Base-by-base conservation (phyloP, 768 basidiomycete species). In the Podaxis rugospora region DNA sequence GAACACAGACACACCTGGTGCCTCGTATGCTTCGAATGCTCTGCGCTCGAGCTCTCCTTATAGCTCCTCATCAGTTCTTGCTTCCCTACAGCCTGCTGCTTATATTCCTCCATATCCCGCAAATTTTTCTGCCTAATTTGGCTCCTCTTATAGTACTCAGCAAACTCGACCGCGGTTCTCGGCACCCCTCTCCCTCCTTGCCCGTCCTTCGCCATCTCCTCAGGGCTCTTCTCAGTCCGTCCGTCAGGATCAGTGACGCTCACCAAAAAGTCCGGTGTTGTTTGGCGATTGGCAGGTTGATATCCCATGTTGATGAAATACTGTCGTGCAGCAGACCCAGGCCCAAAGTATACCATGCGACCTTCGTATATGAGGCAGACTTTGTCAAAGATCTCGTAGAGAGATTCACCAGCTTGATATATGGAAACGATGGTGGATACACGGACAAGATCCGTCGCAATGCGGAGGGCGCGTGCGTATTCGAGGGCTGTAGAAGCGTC, bases 251-350 rank as follows among this genome's bases (percentile, higher is more conserved):
- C 83, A 2, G 87, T 85, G 3, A 83, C 85, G 67, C 75, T 64
- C 16, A 87, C 85, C 21, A 88, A 73, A 69, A 85, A 88, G 66
- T 87, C 87, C 7, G 86, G 81, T 0, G 84, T 85, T 1, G 85
- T 87, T 68, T 88, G 87, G 36, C 87, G 76, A 60, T 82, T 79
- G 4, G 80, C 79, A 10, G 84, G 84, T 49, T 74, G 71, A 64
- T 84, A 85, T 5, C 86, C 85, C 79, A 90, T 82, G 63, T 85
- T 80, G 60, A 88, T 78, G 74, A 94, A 92, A 72, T 93, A 93
- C 63, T 83, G 78, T 21, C 84, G 75, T 0, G 91, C 92, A 51
- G 81, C 71, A 50, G 79, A 71, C 11, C 84, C 83, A 2, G 84
- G 85, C 0, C 92, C 92, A 62, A 83, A 93, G 75, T 89, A 94